Percentiles rank a stretch among this genome's conserved stretches.
phyloP scores from a whole-genome alignment of 2,329 filamentous ascomycete species.

The Grosmannia huntii region DNA sequence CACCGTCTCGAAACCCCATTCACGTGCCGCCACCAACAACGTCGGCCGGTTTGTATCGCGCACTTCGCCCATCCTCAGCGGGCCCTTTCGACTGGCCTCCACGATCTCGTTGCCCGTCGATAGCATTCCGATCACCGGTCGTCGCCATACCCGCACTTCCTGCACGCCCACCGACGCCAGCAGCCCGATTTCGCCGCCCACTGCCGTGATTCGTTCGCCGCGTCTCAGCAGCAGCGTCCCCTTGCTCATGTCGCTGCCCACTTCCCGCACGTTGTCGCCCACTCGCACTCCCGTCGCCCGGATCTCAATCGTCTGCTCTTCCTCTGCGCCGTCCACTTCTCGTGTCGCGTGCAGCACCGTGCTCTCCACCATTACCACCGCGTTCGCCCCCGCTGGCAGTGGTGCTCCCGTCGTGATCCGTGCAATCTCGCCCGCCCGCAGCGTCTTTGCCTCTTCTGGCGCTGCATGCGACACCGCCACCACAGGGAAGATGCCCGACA shows the following conservation, averaged over 20 bases:
- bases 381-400: slow-evolving; percentile 73
- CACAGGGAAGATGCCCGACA: slow-evolving; percentile 76
- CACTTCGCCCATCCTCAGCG: slow-evolving; percentile 68
- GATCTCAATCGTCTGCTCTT: slow-evolving; percentile 83
- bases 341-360: slow-evolving; percentile 66
- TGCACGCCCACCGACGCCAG: slow-evolving; percentile 71
- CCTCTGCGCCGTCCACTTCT: slow-evolving; percentile 61
- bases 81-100: slow-evolving; percentile 28
- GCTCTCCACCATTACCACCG: slow-evolving; percentile 95
- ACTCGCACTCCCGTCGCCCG: slow-evolving; percentile 60
- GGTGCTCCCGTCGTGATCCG: slow-evolving; percentile 93
- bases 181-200: slow-evolving; percentile 84
- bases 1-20: slow-evolving; percentile 64
- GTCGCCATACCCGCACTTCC: slow-evolving; percentile 58
- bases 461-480: slow-evolving; percentile 77
- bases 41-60: slow-evolving; percentile 88
- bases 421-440: slow-evolving; percentile 65
- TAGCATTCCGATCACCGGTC: slow-evolving; percentile 71
- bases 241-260: slow-evolving; percentile 72
- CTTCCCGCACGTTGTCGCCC: slow-evolving; percentile 80
- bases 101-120: slow-evolving; percentile 95
- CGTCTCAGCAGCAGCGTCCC: slow-evolving; percentile 58
- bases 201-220: slow-evolving; percentile 71
- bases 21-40: slow-evolving; percentile 61
- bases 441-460: slow-evolving; percentile 37